Evolutionary conservation across 306 rosid genomes (phyloP).

Genomic region (Sicyos baderoa): DNA sequence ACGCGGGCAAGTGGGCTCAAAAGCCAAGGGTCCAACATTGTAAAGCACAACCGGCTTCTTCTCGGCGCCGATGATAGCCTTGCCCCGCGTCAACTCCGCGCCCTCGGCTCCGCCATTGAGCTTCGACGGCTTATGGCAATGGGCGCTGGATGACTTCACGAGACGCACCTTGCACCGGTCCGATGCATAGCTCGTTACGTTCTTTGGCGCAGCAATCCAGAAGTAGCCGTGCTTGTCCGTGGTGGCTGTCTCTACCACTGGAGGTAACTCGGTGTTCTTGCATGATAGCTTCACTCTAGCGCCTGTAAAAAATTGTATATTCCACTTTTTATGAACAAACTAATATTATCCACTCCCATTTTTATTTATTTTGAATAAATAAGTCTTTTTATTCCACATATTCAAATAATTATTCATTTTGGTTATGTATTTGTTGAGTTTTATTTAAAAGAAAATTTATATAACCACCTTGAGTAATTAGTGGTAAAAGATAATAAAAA

Average conservation of each 20-base stretch:
- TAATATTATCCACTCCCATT: no score
- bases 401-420: no score
- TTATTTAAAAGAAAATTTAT: no score
- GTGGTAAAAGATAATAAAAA: no score
- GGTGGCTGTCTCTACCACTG: constrained; percentile 16
- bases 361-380: no score
- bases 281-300: constrained; percentile 61
- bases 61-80: constrained; percentile 23
- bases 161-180: constrained; percentile 54
- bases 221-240: constrained; percentile 77
- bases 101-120: constrained; percentile 55
- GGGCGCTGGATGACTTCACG: constrained; percentile 34
- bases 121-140: constrained; percentile 34
- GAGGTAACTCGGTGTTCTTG: constrained; percentile 49
- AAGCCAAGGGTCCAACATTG: constrained; percentile 68
- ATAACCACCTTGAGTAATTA: no score
- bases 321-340: no score
- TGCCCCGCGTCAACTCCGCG: constrained; percentile 38
- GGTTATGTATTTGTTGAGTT: no score
- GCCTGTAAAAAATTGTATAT: constrained; percentile 29
- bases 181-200: constrained; percentile 47
- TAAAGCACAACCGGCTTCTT: constrained; percentile 48
- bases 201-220: constrained; percentile 41
- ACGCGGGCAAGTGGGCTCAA: constrained; percentile 51
- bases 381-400: no score